Percentiles rank a stretch among this genome's conserved stretches.
Evolutionary conservation across 2,329 filamentous ascomycete genomes (phyloP).

Genomic region (Neoarthrinium moseri): DNA sequence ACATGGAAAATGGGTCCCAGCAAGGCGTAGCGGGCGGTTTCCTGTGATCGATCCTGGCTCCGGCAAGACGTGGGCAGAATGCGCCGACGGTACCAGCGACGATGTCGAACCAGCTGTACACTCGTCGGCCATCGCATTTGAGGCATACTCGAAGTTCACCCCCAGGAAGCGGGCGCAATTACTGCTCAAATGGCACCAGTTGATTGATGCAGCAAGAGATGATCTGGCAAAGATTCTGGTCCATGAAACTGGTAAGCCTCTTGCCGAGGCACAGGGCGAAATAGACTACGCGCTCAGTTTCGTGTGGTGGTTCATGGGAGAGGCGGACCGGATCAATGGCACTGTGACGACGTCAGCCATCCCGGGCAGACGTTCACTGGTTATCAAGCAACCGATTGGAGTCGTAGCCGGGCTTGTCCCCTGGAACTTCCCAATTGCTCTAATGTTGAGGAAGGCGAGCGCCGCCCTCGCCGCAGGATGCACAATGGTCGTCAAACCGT

Average conservation of each 20-base stretch:
- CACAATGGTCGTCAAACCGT: conserved; percentile 72
- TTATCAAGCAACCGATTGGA: conserved; percentile 73
- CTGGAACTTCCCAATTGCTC: conserved; percentile 68
- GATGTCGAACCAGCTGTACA: conserved; percentile 37
- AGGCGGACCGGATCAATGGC: conserved; percentile 53
- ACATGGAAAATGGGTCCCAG: conserved; percentile 43
- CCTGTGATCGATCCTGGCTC: conserved; percentile 53
- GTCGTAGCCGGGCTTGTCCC: conserved; percentile 68
- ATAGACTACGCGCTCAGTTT: conserved; percentile 55
- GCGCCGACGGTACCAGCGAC: conserved; percentile 42
- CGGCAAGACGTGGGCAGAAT: conserved; percentile 47
- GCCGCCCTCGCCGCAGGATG: conserved; percentile 71
- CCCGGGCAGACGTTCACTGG: conserved; percentile 64
- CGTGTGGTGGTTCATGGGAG: conserved; percentile 55
- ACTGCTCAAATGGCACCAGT: conserved; percentile 10
- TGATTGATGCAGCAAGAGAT: conserved; percentile 7
- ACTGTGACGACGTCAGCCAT: conserved; percentile 57
- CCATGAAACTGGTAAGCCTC: conserved; percentile 58
- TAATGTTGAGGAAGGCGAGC: conserved; percentile 67
- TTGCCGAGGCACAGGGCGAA: conserved; percentile 52
- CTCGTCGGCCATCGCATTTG: conserved; percentile 34
- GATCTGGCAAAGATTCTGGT: conserved; percentile 11
- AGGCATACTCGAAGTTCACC: conserved; percentile 34
- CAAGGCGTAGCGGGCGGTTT: conserved; percentile 47
- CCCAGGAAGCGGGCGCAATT: conserved; percentile 30